phyloP scores from a whole-genome alignment of 495 filamentous ascomycete species.

The Diplogelasinospora grovesii region DNA sequence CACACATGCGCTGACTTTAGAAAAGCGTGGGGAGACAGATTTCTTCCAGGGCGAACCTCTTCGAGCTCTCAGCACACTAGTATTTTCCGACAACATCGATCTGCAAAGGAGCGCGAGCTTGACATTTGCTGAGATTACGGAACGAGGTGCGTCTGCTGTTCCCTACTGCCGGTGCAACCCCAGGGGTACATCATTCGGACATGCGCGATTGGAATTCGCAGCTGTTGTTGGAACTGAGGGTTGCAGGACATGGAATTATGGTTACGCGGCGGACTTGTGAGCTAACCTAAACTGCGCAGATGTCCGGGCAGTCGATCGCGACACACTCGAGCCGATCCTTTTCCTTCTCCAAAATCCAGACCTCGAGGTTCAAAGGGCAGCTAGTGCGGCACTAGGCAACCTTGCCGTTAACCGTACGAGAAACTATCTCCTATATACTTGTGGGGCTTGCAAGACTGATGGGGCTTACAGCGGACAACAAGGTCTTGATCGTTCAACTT shows the following conservation, averaged over 20 bases:
- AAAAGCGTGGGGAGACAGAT: slow-evolving; percentile 83
- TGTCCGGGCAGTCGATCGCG: slow-evolving; percentile 90
- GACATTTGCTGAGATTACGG: slow-evolving; percentile 98
- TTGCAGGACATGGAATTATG: too few relatives aligned
- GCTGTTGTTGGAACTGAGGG: too few relatives aligned
- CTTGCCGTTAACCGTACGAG: slow-evolving; percentile 89
- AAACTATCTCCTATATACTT: background rate
- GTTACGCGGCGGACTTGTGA: too few relatives aligned
- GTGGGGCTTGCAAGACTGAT: slow-evolving; percentile 45
- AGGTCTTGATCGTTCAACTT: slow-evolving; percentile 87
- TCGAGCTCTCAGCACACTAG: slow-evolving; percentile 84
- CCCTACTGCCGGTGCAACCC: too few relatives aligned
- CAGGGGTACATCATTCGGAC: too few relatives aligned
- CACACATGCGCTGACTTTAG: slow-evolving; percentile 13
- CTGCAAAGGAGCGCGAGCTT: slow-evolving; percentile 94
- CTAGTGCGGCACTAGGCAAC: slow-evolving; percentile 92
- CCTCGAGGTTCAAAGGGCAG: slow-evolving; percentile 94
- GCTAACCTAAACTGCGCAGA: slow-evolving; percentile 48
- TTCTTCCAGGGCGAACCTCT: slow-evolving; percentile 98
- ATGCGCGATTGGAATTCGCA: too few relatives aligned
- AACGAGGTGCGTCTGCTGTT: slow-evolving; percentile 65
- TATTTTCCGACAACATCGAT: slow-evolving; percentile 98
- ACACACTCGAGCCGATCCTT: slow-evolving; percentile 92
- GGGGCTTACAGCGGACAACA: slow-evolving; percentile 74
- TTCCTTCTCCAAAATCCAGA: slow-evolving; percentile 91